These are phyloP conservation scores for Pseudocercospora fuligena DNA, from an alignment of 2,329 filamentous ascomycete genomes.

Conservation along the genomic window DNA sequence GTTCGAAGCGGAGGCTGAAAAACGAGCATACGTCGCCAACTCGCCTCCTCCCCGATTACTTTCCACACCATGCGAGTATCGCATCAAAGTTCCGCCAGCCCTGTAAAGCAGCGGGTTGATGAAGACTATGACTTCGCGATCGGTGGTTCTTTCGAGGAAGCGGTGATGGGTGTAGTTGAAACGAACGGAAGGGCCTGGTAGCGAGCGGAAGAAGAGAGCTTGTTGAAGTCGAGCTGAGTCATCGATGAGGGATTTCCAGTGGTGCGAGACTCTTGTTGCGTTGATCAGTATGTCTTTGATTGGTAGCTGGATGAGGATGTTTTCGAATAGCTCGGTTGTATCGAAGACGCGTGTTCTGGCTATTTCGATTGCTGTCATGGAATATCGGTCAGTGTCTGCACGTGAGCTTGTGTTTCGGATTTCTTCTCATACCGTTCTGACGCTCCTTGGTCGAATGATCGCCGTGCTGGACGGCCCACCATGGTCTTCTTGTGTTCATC, in stretches of 20 bases:
- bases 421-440: not conserved
- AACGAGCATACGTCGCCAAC: conserved; percentile 12
- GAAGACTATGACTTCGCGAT: not conserved
- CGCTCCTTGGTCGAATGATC: not conserved
- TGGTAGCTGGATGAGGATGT: conserved; percentile 19
- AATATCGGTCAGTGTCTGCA: not conserved
- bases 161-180: not conserved
- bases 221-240: conserved; percentile 17
- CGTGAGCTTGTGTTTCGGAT: not conserved
- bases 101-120: not conserved
- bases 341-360: conserved; percentile 11
- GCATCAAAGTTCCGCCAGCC: not conserved
- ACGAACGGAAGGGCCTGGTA: not conserved
- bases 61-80: not conserved
- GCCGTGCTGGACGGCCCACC: not conserved
- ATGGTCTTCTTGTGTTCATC: not conserved
- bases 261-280: conserved; percentile 12
- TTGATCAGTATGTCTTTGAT: conserved; percentile 17
- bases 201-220: conserved; percentile 21
- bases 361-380: not conserved
- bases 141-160: not conserved
- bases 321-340: conserved; percentile 13
- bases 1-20: not conserved
- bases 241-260: conserved; percentile 11
- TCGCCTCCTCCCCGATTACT: not conserved